Evolutionary conservation across 495 filamentous ascomycete species (phyloP).

Genomic region (Pseudevernia furfuracea): DNA sequence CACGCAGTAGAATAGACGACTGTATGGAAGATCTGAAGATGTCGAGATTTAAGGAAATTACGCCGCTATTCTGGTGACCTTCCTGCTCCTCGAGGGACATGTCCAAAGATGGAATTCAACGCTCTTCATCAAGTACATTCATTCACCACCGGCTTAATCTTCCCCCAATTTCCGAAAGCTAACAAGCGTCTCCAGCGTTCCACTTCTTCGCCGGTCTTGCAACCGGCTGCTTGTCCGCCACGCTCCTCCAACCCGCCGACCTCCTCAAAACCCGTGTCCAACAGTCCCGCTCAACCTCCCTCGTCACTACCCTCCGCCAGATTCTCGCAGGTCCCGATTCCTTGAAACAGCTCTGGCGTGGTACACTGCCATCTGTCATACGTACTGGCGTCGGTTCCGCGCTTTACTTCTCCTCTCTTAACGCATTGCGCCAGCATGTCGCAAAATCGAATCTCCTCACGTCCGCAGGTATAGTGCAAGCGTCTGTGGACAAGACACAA

Average conservation of each 20-base stretch:
- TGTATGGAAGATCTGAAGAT: not conserved
- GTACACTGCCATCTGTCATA: slow-evolving; percentile 82
- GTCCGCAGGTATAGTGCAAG: slow-evolving; percentile 22
- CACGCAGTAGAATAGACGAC: not conserved
- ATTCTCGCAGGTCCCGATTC: slow-evolving; percentile 56
- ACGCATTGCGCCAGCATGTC: slow-evolving; percentile 66
- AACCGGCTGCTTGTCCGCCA: slow-evolving; percentile 72
- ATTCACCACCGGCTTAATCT: not conserved
- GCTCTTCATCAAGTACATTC: slow-evolving; percentile 20
- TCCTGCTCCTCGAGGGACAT: slow-evolving; percentile 13
- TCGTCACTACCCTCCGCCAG: slow-evolving; percentile 60
- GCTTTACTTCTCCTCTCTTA: slow-evolving; percentile 87
- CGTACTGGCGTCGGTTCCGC: slow-evolving; percentile 89
- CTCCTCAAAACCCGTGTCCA: slow-evolving; percentile 94
- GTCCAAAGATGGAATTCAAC: slow-evolving; percentile 19
- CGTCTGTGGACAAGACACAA: not conserved
- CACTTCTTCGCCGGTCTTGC: slow-evolving; percentile 79
- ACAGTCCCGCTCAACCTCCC: slow-evolving; percentile 57
- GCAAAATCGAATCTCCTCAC: slow-evolving; percentile 42
- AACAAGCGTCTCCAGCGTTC: slow-evolving; percentile 39
- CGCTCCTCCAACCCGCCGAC: slow-evolving; percentile 90
- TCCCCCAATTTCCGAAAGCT: not conserved
- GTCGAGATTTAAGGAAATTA: not conserved
- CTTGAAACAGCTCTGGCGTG: slow-evolving; percentile 80
- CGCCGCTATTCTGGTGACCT: not conserved